phyloP scores from a whole-genome alignment of 1,284 basidiomycete genomes.

The Malassezia furfur region DNA sequence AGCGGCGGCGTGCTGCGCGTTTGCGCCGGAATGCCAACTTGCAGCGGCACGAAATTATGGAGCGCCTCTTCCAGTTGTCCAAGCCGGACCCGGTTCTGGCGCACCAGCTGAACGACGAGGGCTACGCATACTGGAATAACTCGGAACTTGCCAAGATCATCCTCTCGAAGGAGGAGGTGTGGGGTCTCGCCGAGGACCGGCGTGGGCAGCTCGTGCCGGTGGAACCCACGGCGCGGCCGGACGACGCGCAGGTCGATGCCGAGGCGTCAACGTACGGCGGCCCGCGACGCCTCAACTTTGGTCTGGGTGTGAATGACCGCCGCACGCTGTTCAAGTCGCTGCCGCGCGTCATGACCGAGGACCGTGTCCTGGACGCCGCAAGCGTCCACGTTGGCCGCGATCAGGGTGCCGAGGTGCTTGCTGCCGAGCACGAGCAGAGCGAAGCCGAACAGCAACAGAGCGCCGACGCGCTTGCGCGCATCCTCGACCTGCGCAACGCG shows the following conservation, averaged over 20 bases:
- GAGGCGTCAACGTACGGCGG: slow-evolving; percentile 23
- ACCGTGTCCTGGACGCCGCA: slow-evolving; percentile 32
- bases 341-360: slow-evolving; percentile 40
- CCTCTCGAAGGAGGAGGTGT: slow-evolving; percentile 36
- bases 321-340: slow-evolving; percentile 39
- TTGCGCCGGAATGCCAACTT: slow-evolving; percentile 46
- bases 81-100: slow-evolving; percentile 65
- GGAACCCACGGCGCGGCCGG: slow-evolving; percentile 7
- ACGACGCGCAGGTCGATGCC: slow-evolving; percentile 10
- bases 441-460: slow-evolving; percentile 55
- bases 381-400: slow-evolving; percentile 24
- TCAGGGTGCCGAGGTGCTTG: slow-evolving; percentile 18
- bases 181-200: slow-evolving; percentile 40
- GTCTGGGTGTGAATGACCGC: slow-evolving; percentile 26
- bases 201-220: slow-evolving; percentile 33
- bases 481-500: slow-evolving; percentile 77
- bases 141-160: slow-evolving; percentile 35
- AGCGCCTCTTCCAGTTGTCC: slow-evolving; percentile 47
- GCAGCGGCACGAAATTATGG: slow-evolving; percentile 38
- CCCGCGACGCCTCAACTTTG: slow-evolving; percentile 40
- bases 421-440: slow-evolving; percentile 16
- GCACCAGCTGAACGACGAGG: slow-evolving; percentile 51
- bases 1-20: slow-evolving; percentile 28
- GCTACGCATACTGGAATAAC: slow-evolving; percentile 29
- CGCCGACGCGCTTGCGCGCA: slow-evolving; percentile 59